These are phyloP conservation scores for Amphibolis antarctica DNA, from an alignment of 106 monocot genomes.

Conservation along the genomic window DNA sequence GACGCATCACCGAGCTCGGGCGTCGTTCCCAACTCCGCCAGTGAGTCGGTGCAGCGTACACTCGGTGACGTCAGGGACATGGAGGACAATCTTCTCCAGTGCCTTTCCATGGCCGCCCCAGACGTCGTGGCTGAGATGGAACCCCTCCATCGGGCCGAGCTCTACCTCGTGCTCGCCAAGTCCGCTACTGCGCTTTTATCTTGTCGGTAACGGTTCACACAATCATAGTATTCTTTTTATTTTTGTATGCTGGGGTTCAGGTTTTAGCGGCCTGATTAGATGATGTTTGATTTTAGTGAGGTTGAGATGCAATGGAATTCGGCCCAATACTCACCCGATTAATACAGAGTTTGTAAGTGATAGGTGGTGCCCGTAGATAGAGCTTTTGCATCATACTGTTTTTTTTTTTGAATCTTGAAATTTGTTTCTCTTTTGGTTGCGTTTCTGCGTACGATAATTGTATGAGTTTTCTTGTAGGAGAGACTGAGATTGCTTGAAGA, in stretches of 20 bases:
- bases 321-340: conserved; percentile 57
- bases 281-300: conserved; percentile 25
- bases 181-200: conserved; percentile 46
- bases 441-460: conserved; percentile 3
- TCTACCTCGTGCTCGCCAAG: conserved; percentile 58
- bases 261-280: no score
- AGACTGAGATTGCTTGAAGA: conserved; percentile 65
- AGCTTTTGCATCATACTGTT: background rate
- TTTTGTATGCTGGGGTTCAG: no score
- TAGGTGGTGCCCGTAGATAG: conserved; percentile 2
- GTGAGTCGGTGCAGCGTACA: conserved; percentile 30
- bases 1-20: background rate
- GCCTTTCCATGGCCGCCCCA: conserved; percentile 52
- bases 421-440: no score
- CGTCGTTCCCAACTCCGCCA: conserved; percentile 18
- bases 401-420: background rate
- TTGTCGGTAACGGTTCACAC: conserved; percentile 11
- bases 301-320: conserved; percentile 63
- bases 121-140: conserved; percentile 64
- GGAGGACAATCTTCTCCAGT: conserved; percentile 29
- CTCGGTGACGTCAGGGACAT: conserved; percentile 31
- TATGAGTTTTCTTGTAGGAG: conserved; percentile 40
- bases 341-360: conserved; percentile 56
- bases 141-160: conserved; percentile 63
- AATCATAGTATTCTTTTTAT: background rate